phyloP scores from a whole-genome alignment of 768 basidiomycete genomes.

The Chalciporus chontae region DNA sequence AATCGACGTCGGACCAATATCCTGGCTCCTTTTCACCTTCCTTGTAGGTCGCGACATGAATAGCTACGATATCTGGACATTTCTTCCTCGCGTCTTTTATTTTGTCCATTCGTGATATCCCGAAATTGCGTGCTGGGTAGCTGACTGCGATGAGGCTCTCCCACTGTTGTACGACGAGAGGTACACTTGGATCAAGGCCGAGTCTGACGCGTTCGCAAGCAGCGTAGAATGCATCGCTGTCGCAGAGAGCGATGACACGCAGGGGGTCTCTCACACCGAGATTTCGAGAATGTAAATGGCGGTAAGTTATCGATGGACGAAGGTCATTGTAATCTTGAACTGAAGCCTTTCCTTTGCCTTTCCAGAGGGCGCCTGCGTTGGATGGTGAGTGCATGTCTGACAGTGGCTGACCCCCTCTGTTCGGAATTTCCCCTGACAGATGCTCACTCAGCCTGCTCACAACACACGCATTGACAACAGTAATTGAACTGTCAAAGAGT shows the following conservation, averaged over 20 bases:
- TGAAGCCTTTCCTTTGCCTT: constrained; percentile 53
- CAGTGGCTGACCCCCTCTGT: not conserved
- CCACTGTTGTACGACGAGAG: constrained; percentile 88
- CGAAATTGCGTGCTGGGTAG: constrained; percentile 89
- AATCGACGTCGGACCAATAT: constrained; percentile 89
- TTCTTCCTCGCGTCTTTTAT: constrained; percentile 77
- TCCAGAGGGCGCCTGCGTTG: constrained; percentile 34
- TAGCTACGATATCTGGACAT: constrained; percentile 79
- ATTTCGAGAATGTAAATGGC: constrained; percentile 66
- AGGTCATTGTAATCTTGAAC: constrained; percentile 56
- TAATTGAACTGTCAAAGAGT: too few species aligned
- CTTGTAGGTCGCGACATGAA: constrained; percentile 94
- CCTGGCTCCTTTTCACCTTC: constrained; percentile 84
- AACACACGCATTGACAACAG: too few species aligned
- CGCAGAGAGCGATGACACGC: constrained; percentile 85
- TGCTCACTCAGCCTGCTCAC: too few species aligned
- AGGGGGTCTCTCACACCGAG: constrained; percentile 73
- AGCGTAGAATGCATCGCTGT: constrained; percentile 82
- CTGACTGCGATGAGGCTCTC: constrained; percentile 89
- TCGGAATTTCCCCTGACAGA: too few species aligned
- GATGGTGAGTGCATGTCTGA: constrained; percentile 20
- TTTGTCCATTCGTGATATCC: constrained; percentile 90
- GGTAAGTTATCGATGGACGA: constrained; percentile 69
- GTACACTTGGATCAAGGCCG: constrained; percentile 54
- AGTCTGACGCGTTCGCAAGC: constrained; percentile 86